Percentiles rank a stretch among this genome's conserved stretches.
These are phyloP conservation scores for Leccinum olivaceopallidum DNA, from an alignment of 768 basidiomycete genomes.

Conservation along the genomic window DNA sequence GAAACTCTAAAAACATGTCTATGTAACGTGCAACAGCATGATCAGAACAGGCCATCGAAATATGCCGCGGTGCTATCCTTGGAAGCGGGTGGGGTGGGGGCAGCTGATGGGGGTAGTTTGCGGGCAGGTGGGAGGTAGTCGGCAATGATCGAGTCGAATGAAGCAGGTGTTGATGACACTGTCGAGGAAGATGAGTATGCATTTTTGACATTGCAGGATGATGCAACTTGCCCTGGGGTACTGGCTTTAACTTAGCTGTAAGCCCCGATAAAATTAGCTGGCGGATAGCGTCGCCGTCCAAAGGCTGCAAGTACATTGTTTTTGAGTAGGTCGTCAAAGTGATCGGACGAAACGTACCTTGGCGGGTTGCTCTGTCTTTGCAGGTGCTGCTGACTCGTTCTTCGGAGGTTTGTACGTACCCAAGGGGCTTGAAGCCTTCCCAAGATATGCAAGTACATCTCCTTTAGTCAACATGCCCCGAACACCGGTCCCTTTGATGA, in stretches of 20 bases:
- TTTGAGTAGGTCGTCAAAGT: neutral
- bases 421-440: conserved; percentile 74
- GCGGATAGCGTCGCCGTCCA: conserved; percentile 68
- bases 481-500: conserved; percentile 86
- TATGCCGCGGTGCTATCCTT: conserved; percentile 36
- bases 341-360: conserved; percentile 35
- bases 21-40: neutral
- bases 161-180: conserved; percentile 45
- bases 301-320: conserved; percentile 33
- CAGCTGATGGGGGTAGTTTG: conserved; percentile 17
- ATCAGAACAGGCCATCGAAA: conserved; percentile 43
- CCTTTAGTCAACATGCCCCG: conserved; percentile 97
- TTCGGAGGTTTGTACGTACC: conserved; percentile 66
- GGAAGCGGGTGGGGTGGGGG: conserved; percentile 8
- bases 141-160: conserved; percentile 73
- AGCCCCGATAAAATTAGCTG: conserved; percentile 60
- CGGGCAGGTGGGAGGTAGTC: conserved; percentile 61
- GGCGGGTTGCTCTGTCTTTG: conserved; percentile 37
- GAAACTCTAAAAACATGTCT: conserved; percentile 24
- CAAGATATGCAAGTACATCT: conserved; percentile 85
- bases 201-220: neutral
- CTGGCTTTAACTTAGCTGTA: conserved; percentile 56
- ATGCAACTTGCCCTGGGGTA: conserved; percentile 41
- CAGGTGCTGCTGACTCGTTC: conserved; percentile 26
- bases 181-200: conserved; percentile 12